Base-by-base conservation (phyloP, 768 basidiomycete species). In the Podaxis sp. region DNA sequence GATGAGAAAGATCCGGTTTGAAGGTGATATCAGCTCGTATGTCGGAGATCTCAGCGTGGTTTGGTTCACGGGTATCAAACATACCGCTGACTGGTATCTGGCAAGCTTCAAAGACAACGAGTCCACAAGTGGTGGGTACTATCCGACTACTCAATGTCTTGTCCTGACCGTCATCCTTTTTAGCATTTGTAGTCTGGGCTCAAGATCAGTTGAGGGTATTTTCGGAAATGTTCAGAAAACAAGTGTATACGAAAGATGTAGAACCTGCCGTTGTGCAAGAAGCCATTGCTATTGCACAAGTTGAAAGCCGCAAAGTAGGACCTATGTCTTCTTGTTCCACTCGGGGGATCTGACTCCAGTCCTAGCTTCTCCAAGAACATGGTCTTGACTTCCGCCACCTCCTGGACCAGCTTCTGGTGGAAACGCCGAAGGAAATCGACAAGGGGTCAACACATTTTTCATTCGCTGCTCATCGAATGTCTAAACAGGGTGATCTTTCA, bases 11-110 rank as follows among this genome's bases (percentile, higher is more conserved):
- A 97, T 99, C 69, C 82, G 84, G 53, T 96, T 95, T 66, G 94
- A 96, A 67, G 96, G 96, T 2, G 87, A 95, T 69, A 87, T 96
- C 37, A 85, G 83, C 2, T 82, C 89, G 54, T 99, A 96, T 69
- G 83, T 99, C 53, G 89, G 87, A 37, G 93, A 98, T 70, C 79
- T 99, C 37, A 87, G 94, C 2, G 81, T 95, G 46, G 92, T 99
- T 0, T 86, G 89, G 62, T 99, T 99, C 69, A 97, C 95, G 0
- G 88, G 93, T 1, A 91, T 99, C 72, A 96, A 97, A 72, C 94
- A 99, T 71, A 97, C 96, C 1, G 93, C 93, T 13, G 96, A 99
- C 75, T 99, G 97, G 97, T 99, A 93, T 74, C 79, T 98, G 67
- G 89, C 90, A 0, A 95, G 94, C 61, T 99, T 97, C 76, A 92